phyloP scores from a whole-genome alignment of 1,139 yeast species.

The Pichia sp. region DNA sequence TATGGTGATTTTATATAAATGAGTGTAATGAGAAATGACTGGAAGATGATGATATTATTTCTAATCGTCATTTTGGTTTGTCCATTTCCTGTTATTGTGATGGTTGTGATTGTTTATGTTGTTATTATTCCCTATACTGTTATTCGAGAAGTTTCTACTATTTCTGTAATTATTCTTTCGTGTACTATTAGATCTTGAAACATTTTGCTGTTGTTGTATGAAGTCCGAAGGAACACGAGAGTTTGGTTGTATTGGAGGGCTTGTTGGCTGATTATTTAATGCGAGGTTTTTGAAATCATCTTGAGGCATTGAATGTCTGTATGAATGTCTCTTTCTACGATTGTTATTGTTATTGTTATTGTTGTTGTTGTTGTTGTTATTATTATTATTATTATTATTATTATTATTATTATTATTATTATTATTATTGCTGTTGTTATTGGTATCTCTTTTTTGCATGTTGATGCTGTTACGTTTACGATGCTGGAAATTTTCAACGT shows the following conservation, averaged over 20 bases:
- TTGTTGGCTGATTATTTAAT: not conserved
- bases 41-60: too few relatives aligned
- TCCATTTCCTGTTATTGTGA: too few relatives aligned
- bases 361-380: too few relatives aligned
- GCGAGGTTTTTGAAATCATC: constrained; percentile 4
- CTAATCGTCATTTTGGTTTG: not conserved
- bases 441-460: not conserved
- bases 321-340: constrained; percentile 6
- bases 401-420: too few relatives aligned
- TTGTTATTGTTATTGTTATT: not conserved
- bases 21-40: too few relatives aligned
- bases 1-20: too few relatives aligned
- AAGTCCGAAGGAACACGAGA: not conserved
- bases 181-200: constrained; percentile 5
- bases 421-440: constrained; percentile 2
- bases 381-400: too few relatives aligned
- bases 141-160: constrained; percentile 5
- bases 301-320: constrained; percentile 7
- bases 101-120: not conserved
- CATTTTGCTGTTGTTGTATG: not conserved
- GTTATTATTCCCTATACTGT: not conserved
- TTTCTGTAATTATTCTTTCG: constrained; percentile 2
- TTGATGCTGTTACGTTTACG: constrained; percentile 2
- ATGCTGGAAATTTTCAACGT: not conserved
- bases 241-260: not conserved